Conservation (phyloP, 2,329 filamentous ascomycete genomes). For the Verticillium nonalfalfae region DNA sequence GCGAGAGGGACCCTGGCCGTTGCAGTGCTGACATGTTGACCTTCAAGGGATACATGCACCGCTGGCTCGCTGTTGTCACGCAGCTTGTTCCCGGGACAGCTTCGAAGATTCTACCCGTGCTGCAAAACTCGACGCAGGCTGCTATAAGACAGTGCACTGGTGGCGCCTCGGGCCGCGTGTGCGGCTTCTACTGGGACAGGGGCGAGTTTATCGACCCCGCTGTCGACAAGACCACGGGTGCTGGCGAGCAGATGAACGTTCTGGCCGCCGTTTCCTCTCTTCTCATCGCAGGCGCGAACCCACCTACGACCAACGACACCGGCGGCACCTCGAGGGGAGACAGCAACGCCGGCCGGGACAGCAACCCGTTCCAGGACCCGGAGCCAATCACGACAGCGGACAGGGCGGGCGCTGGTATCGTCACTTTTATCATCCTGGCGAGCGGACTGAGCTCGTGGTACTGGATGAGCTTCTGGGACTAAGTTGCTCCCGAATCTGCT, state of each 20-base stretch:
- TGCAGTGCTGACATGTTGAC: constrained; percentile 68
- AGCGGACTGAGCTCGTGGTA: constrained; percentile 35
- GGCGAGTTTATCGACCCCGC: constrained; percentile 37
- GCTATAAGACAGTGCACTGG: constrained; percentile 59
- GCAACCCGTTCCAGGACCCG: constrained; percentile 20
- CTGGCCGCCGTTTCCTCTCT: constrained; percentile 46
- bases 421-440: constrained; percentile 37
- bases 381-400: constrained; percentile 35
- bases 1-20: constrained; percentile 45
- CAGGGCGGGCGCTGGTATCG: constrained; percentile 39
- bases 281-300: constrained; percentile 32
- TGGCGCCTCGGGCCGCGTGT: constrained; percentile 49
- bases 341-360: constrained; percentile 28
- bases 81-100: constrained; percentile 56
- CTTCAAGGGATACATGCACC: constrained; percentile 65
- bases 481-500: not conserved
- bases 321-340: constrained; percentile 44
- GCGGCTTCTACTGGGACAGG: constrained; percentile 57
- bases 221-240: constrained; percentile 46
- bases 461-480: constrained; percentile 36
- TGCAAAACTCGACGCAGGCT: constrained; percentile 50
- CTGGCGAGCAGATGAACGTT: constrained; percentile 54
- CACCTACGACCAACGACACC: constrained; percentile 36
- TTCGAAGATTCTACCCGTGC: constrained; percentile 47
- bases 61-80: constrained; percentile 56